phyloP scores from a whole-genome alignment of 768 basidiomycete genomes.

The Coprinopsis marcescibilis region DNA sequence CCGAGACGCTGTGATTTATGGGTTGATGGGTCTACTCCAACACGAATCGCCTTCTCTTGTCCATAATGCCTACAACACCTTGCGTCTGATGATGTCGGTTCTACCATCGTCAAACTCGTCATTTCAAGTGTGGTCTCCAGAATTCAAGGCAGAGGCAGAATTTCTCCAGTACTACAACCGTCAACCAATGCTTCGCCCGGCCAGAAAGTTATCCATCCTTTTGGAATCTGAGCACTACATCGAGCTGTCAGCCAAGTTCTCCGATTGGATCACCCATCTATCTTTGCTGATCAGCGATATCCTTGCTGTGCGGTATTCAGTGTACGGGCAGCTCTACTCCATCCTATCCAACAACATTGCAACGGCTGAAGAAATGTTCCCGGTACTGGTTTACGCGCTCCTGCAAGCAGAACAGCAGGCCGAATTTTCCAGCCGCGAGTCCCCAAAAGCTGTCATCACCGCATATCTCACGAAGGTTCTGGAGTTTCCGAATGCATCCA shows the following conservation, averaged over 20 bases:
- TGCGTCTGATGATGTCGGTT: slow-evolving; percentile 52
- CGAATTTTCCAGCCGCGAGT: slow-evolving; percentile 5
- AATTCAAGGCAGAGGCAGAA: slow-evolving; percentile 39
- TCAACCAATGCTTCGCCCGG: slow-evolving; percentile 24
- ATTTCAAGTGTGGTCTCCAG: slow-evolving; percentile 28
- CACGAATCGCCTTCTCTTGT: slow-evolving; percentile 42
- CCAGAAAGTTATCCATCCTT: slow-evolving; percentile 30
- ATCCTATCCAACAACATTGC: slow-evolving; percentile 48
- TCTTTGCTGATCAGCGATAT: slow-evolving; percentile 53
- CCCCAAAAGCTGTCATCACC: slow-evolving; percentile 29
- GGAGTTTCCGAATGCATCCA: slow-evolving; percentile 26
- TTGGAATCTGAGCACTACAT: slow-evolving; percentile 28
- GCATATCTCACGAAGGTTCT: slow-evolving; percentile 58
- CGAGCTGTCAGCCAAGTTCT: slow-evolving; percentile 44
- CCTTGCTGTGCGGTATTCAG: slow-evolving; percentile 46
- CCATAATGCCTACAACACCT: slow-evolving; percentile 55
- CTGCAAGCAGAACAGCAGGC: slow-evolving; percentile 33
- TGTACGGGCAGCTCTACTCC: slow-evolving; percentile 63
- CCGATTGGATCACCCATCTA: slow-evolving; percentile 56
- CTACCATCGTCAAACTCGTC: slow-evolving; percentile 23
- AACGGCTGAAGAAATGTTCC: slow-evolving; percentile 66
- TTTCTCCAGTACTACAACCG: slow-evolving; percentile 44
- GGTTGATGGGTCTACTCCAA: slow-evolving; percentile 55
- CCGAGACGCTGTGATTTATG: slow-evolving; percentile 45
- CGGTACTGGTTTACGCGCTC: slow-evolving; percentile 67